These are phyloP conservation scores for Salix suchowensis DNA, from an alignment of 345 rosid genomes.

Conservation along the genomic window DNA sequence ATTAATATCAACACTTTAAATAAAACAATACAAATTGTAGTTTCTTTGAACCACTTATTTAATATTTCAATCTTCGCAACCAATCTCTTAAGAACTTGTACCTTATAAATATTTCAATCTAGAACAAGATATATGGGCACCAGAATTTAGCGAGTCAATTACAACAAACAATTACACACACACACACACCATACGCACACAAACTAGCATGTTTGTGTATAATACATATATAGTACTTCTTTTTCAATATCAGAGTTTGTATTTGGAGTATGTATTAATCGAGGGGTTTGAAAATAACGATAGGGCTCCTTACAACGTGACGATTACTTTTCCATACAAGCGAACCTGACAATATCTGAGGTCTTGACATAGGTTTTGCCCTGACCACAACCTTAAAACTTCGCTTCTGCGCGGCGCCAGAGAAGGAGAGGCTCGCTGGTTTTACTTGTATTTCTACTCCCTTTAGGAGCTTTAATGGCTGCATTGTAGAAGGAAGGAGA, in stretches of 20 bases:
- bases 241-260: background rate
- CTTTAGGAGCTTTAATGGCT: slow-evolving; percentile 52
- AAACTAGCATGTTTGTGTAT: background rate
- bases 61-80: no score
- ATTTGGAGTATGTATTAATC: background rate
- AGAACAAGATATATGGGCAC: background rate
- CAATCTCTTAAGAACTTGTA: background rate
- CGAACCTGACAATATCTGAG: slow-evolving; percentile 51
- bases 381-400: slow-evolving; percentile 74
- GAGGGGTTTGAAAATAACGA: slow-evolving; percentile 39
- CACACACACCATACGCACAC: background rate
- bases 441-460: slow-evolving; percentile 57
- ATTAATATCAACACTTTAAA: no score
- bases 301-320: slow-evolving; percentile 64
- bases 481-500: slow-evolving; percentile 49
- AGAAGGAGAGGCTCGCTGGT: slow-evolving; percentile 55
- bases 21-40: no score
- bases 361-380: slow-evolving; percentile 37
- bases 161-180: background rate
- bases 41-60: no score
- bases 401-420: slow-evolving; percentile 39
- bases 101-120: background rate
- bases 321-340: slow-evolving; percentile 62
- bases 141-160: background rate
- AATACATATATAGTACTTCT: background rate